Conservation (phyloP, 2,329 filamentous ascomycete species). For the Pseudogymnoascus sp. region DNA sequence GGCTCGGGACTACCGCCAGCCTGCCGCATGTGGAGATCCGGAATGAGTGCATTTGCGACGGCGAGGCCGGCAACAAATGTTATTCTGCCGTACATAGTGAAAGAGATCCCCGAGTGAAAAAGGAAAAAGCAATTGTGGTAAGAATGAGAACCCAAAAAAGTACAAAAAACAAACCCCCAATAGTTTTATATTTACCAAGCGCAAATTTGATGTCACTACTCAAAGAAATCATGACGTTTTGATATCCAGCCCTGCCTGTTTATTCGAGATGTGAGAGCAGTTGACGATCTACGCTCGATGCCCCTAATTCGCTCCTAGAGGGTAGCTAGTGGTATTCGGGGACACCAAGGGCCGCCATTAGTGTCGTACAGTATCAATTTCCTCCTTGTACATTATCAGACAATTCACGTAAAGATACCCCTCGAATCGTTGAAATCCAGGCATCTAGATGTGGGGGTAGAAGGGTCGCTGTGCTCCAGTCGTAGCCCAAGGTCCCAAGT, state of each 20-base stretch:
- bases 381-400: background rate
- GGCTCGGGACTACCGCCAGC: background rate
- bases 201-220: background rate
- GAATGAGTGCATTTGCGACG: slow-evolving; percentile 2
- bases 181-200: background rate
- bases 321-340: background rate
- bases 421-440: background rate
- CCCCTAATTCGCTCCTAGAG: background rate
- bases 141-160: background rate
- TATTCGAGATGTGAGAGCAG: background rate
- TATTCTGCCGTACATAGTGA: slow-evolving; percentile 1
- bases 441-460: background rate
- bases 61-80: background rate
- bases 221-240: background rate
- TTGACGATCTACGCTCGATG: background rate
- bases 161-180: background rate
- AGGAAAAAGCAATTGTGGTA: background rate
- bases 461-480: background rate
- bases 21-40: background rate
- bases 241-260: background rate
- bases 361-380: too few species aligned
- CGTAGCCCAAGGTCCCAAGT: background rate
- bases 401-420: background rate
- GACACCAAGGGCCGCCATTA: background rate
- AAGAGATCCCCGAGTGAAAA: background rate